Base-by-base conservation (phyloP, 2,329 filamentous ascomycete species). In the Eutypella sp. region DNA sequence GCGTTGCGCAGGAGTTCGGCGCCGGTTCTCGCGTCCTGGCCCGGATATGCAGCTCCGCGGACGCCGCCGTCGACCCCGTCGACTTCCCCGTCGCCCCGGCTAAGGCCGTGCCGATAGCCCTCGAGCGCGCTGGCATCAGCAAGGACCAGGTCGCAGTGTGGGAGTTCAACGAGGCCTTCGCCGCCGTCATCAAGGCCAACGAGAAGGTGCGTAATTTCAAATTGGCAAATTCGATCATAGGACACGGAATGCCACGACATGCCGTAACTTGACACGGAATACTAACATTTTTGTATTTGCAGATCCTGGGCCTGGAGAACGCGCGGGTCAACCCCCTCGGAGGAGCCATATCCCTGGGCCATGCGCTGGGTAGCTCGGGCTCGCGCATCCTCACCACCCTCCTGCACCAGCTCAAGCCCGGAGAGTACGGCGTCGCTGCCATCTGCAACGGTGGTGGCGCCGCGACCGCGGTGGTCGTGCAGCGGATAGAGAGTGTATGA, bases 101-200 rank as follows among this genome's bases (percentile, higher is more conserved):
- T 33, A 91, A 95, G 67, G 92, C 92, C 5, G 92, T 97, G 0
- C 90, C 92, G 3, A 82, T 96, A 58, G 91, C 91, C 10, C 76
- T 99, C 42, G 80, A 90, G 67, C 80, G 91, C 47, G 93, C 93
- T 1, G 91, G 92, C 10, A 91, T 99, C 55, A 89, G 82, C 53
- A 89, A 91, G 69, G 86, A 95, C 40, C 87, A 97, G 66, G 89
- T 99, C 39, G 84, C 92, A 5, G 73, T 96, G 19, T 97, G 93
- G 92, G 93, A 97, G 67, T 96, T 99, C 69, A 99, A 99, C 67
- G 93, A 99, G 71, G 93, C 93, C 0, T 99, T 99, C 64, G 92
- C 93, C 23, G 89, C 88, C 4, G 91, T 96, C 24, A 93, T 96
- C 67, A 90, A 93, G 64, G 91, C 92, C 36, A 96, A 97, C 62